Base-by-base conservation (phyloP, 306 rosid genomes). In the Coriaria nepalensis region DNA sequence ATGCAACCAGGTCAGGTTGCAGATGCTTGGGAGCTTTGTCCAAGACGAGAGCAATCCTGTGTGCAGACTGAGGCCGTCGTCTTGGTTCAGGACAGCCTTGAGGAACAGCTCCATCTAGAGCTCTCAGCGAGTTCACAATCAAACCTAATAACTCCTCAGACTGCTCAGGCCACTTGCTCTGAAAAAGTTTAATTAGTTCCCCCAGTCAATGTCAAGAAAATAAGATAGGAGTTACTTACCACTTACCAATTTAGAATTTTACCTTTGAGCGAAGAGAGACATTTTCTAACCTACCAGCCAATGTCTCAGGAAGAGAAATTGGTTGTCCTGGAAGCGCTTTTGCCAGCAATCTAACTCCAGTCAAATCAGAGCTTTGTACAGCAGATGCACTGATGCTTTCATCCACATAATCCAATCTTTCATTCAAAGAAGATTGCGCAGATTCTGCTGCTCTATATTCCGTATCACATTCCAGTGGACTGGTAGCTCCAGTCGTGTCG, bases 151-250 rank as follows among this genome's bases (percentile, higher is more conserved):
- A 94, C 83, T 92, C 98, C 81, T 92, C 98, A 40, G 98, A 92
- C 63, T 85, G 98, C 68, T 85, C 96, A 35, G 94, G 98, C 94
- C 98, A 92, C 73, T 85, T 92, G 45, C 93, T 78, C 98, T 85
- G 74, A 61, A 64, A 53, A 47, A n/a, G n/a, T 58, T 9, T 63
- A 71, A 70, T 49, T 40, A 12, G 38, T 53, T 54, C 46, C 13
- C 48, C 63, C 37, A 51, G 37, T 69, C 59, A 59, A 56, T 37
- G 59, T 43, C 40, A 55, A 53, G 52, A 33, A 61, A 55, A 64
- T 56, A 53, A 49, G 51, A 34, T 60, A 59, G 71, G 50, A 57
- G 36, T 41, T 48, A n/a, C n/a, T 44, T 51, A 55, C 42, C 46
- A 45, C 69, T 33, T n/a, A 52, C n/a, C 33, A 64, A 64, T 50